Percentiles rank a stretch among this genome's conserved stretches.
Evolutionary conservation across 2,329 filamentous ascomycete genomes (phyloP).

Genomic region (Sarocladiaceae sp.): DNA sequence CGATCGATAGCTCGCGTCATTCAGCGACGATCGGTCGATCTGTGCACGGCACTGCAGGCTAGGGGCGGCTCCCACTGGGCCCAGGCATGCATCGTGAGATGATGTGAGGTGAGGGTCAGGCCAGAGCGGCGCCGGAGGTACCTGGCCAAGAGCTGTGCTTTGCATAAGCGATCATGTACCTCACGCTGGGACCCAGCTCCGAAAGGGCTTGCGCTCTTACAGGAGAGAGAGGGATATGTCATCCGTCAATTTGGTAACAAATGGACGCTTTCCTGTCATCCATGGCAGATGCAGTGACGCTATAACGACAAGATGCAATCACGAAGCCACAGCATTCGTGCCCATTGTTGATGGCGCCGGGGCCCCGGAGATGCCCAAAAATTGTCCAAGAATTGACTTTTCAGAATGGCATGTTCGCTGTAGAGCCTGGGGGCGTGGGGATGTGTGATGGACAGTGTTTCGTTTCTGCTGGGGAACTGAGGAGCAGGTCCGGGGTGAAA

Average conservation of each 20-base stretch:
- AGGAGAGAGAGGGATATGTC: too few relatives aligned
- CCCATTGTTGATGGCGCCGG: too few relatives aligned
- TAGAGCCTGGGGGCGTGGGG: slow-evolving; percentile 3
- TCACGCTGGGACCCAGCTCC: neutral
- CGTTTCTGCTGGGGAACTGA: slow-evolving; percentile 2
- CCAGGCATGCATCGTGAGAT: neutral
- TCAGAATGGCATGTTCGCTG: slow-evolving; percentile 1
- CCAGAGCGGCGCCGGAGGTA: neutral
- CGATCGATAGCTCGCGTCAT: slow-evolving; percentile 5
- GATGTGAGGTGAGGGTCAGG: neutral
- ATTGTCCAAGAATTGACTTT: neutral
- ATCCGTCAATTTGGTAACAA: too few relatives aligned
- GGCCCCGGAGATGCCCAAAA: neutral
- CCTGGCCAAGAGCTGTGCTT: neutral
- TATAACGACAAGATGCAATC: neutral
- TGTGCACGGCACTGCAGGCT: neutral
- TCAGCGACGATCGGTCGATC: neutral
- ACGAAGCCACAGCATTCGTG: too few relatives aligned
- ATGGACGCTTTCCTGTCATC: too few relatives aligned
- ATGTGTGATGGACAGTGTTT: neutral
- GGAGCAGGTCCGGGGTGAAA: slow-evolving; percentile 1
- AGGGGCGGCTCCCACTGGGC: neutral
- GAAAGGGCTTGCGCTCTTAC: too few relatives aligned
- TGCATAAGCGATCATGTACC: slow-evolving; percentile 1
- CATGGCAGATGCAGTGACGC: too few relatives aligned